Evolutionary conservation across 2,329 filamentous ascomycete genomes (phyloP).

Genomic region (Teratosphaeria destructans): DNA sequence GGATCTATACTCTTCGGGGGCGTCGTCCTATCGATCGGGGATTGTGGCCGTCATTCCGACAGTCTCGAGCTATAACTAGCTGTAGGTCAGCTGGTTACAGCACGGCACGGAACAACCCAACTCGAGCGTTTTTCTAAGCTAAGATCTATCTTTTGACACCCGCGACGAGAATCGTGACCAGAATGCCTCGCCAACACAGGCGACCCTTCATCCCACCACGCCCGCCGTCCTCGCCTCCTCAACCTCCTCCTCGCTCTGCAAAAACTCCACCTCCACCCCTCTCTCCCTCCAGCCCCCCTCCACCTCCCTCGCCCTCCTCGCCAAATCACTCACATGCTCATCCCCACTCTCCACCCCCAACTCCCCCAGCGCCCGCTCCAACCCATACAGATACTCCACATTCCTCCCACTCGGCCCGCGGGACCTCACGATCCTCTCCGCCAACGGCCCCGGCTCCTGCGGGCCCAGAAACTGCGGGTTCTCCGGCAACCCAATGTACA

Average conservation of each 20-base stretch:
- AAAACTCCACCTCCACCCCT: background rate
- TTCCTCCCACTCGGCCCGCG: conserved; percentile 80
- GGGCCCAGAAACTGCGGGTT: conserved; percentile 87
- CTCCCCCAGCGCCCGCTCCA: conserved; percentile 64
- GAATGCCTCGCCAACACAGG: no score
- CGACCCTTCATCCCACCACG: no score
- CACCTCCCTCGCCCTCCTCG: conserved; percentile 57
- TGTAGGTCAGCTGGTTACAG: no score
- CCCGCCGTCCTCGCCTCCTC: background rate
- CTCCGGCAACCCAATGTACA: conserved; percentile 88
- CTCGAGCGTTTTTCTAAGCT: no score
- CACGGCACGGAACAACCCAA: no score
- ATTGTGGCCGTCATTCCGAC: no score
- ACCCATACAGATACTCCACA: conserved; percentile 72
- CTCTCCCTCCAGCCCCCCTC: conserved; percentile 27
- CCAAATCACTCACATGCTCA: conserved; percentile 74
- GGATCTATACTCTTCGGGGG: no score
- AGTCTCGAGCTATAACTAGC: no score
- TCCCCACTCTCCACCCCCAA: conserved; percentile 71
- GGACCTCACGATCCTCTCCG: conserved; percentile 68
- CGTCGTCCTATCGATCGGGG: no score
- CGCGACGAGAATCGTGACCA: no score
- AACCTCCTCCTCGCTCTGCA: background rate
- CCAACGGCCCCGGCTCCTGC: conserved; percentile 67
- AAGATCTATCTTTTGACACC: no score